Conservation (phyloP, 116 monocot species). For the Posidonia oceanica region DNA sequence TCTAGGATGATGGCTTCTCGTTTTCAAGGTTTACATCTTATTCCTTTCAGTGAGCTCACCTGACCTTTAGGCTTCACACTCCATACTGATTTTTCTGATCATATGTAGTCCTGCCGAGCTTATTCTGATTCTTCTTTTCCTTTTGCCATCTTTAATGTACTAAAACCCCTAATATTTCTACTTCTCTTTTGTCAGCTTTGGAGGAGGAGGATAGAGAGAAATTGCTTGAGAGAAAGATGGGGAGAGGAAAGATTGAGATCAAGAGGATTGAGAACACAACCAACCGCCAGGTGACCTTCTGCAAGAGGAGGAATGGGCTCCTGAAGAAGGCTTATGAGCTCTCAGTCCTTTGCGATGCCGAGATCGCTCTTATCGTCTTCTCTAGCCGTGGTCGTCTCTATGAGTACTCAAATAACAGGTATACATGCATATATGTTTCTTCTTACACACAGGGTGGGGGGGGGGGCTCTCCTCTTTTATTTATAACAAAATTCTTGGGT, state of each 20-base stretch:
- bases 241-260: slow-evolving; percentile 34
- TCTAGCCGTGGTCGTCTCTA: slow-evolving; percentile 27
- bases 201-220: background rate
- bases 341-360: slow-evolving; percentile 27
- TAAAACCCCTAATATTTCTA: background rate
- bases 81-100: background rate
- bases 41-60: background rate
- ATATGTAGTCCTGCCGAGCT: background rate
- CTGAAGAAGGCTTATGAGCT: slow-evolving; percentile 34
- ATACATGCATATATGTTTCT: background rate
- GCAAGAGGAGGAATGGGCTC: slow-evolving; percentile 31
- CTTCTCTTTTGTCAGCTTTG: background rate
- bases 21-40: background rate
- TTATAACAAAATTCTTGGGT: background rate
- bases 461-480: background rate
- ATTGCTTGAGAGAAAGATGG: slow-evolving; percentile 15
- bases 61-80: no score
- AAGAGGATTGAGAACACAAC: slow-evolving; percentile 37
- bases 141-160: background rate
- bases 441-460: no score
- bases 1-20: background rate
- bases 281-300: slow-evolving; percentile 32
- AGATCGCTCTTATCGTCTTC: slow-evolving; percentile 30
- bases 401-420: slow-evolving; percentile 25
- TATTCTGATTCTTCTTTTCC: background rate